A percentile compares a stretch with the other conserved stretches of the same genome.
Conservation (phyloP, 108 stramenopile genomes). For the Chaetoceros tenuissimus region DNA sequence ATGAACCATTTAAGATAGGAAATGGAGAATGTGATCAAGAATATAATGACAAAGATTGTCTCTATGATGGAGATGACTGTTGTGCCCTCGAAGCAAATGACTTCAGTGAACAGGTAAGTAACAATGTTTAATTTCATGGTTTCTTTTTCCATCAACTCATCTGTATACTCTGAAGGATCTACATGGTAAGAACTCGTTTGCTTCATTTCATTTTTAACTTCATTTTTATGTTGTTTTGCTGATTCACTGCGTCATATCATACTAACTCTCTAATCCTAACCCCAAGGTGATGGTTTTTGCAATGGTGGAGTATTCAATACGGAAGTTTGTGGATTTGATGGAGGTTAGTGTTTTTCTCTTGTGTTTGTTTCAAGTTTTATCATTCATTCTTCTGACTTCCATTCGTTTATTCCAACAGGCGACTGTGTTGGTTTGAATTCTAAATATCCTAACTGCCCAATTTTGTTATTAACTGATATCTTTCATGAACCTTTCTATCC, state of each 20-base stretch:
- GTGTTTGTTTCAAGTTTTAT: too few species aligned
- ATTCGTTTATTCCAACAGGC: too few species aligned
- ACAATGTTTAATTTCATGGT: too few species aligned
- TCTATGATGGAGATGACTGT: not conserved
- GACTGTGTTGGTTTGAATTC: not conserved
- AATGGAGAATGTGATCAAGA: not conserved
- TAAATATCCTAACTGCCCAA: constrained; percentile 1
- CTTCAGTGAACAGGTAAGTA: not conserved
- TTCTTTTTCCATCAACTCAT: too few species aligned
- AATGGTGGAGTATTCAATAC: constrained; percentile 5
- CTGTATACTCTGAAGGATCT: too few species aligned
- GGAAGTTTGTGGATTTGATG: constrained; percentile 5
- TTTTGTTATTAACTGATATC: not conserved
- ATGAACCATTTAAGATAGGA: not conserved
- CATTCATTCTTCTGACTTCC: too few species aligned
- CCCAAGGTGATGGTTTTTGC: constrained; percentile 3
- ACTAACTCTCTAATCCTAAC: too few species aligned
- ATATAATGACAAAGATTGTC: not conserved
- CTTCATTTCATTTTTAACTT: too few species aligned
- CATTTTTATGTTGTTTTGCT: too few species aligned
- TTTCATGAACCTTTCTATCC: not conserved
- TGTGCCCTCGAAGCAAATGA: not conserved
- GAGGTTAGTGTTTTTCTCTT: constrained; percentile 3
- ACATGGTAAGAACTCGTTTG: too few species aligned
- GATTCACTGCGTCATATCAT: too few species aligned